Conservation (phyloP, 2,329 filamentous ascomycete genomes). For the Beauveria australis region DNA sequence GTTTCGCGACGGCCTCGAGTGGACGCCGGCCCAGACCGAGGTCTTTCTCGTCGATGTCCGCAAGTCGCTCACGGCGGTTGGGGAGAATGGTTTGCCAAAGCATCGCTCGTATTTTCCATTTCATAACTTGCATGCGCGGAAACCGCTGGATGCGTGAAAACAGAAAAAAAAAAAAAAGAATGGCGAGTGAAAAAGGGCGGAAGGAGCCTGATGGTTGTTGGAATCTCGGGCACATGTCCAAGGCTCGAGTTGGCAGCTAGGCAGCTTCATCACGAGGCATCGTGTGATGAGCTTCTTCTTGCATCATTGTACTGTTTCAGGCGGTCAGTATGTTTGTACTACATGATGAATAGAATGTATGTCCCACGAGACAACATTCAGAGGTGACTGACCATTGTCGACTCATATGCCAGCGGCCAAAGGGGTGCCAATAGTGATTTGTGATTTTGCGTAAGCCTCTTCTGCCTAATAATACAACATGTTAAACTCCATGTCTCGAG, state of each 20-base stretch:
- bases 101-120: slow-evolving; percentile 34
- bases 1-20: slow-evolving; percentile 30
- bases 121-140: slow-evolving; percentile 30
- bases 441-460: not conserved
- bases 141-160: slow-evolving; percentile 21
- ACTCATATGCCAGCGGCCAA: not conserved
- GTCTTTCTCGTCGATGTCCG: slow-evolving; percentile 36
- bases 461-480: slow-evolving; percentile 4
- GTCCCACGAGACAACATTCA: not conserved
- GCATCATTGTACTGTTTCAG: not conserved
- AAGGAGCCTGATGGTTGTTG: not conserved
- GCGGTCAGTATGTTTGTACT: not conserved
- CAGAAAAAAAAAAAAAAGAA: not conserved
- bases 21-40: slow-evolving; percentile 34
- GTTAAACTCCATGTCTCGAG: not conserved
- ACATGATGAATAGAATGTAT: not conserved
- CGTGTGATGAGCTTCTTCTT: not conserved
- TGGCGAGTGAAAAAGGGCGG: no score
- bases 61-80: slow-evolving; percentile 27
- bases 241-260: no score
- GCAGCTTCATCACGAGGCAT: no score
- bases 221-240: no score
- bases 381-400: not conserved
- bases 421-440: not conserved
- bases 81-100: slow-evolving; percentile 23